Evolutionary conservation across 306 rosid genomes (phyloP).

Genomic region (Rubus idaeus): DNA sequence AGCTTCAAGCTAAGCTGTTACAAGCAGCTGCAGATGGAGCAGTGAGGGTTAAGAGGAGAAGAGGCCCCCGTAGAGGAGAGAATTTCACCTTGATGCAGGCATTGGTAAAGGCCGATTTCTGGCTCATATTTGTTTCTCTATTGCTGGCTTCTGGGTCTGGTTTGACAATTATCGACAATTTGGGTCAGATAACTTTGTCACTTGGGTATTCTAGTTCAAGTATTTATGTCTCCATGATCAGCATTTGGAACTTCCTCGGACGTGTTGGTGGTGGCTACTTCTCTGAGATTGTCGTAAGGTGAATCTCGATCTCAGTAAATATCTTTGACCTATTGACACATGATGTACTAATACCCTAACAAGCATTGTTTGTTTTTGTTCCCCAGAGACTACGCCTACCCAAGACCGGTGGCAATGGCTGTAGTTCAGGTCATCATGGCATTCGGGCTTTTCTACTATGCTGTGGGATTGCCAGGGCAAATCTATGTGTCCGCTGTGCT

Average conservation of each 20-base stretch:
- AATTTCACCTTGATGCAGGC: conserved; percentile 85
- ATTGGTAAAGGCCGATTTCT: conserved; percentile 76
- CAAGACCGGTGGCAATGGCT: conserved; percentile 69
- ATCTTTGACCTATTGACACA: background rate
- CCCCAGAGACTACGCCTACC: conserved; percentile 68
- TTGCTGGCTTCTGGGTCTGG: conserved; percentile 85
- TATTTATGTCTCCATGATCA: conserved; percentile 79
- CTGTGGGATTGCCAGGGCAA: conserved; percentile 81
- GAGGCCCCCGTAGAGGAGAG: conserved; percentile 83
- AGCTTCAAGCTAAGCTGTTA: conserved; percentile 52
- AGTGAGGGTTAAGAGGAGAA: conserved; percentile 47
- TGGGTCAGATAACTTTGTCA: conserved; percentile 82
- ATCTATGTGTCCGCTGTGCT: conserved; percentile 68
- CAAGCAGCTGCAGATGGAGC: conserved; percentile 60
- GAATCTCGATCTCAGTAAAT: background rate
- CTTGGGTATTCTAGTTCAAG: conserved; percentile 62
- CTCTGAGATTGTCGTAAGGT: conserved; percentile 82
- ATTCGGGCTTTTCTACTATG: conserved; percentile 64
- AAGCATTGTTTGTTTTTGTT: conserved; percentile 23
- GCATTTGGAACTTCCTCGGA: conserved; percentile 97
- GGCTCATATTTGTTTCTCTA: conserved; percentile 79
- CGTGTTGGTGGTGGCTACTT: conserved; percentile 94
- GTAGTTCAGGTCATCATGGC: conserved; percentile 69
- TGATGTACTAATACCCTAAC: conserved; percentile 11
- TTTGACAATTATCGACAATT: conserved; percentile 78